These are phyloP conservation scores for Skeletonema costatum DNA, from an alignment of 108 stramenopile species.

Conservation along the genomic window DNA sequence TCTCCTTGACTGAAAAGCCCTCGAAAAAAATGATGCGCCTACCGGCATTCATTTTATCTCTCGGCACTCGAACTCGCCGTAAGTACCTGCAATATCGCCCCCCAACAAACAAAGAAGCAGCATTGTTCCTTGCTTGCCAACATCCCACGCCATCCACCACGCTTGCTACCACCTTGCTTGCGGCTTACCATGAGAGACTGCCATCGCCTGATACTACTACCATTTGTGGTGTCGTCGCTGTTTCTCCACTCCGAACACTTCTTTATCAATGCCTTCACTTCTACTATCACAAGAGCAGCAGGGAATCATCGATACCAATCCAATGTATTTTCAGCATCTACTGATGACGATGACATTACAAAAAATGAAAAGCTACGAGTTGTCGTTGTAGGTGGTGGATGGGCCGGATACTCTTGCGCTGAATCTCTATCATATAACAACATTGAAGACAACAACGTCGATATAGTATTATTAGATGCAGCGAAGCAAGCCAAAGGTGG, in stretches of 20 bases:
- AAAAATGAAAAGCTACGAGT: conserved; percentile 32
- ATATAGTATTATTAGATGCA: conserved; percentile 73
- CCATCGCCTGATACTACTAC: neutral
- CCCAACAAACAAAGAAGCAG: too few relatives aligned
- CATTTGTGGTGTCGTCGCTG: neutral
- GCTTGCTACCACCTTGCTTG: too few relatives aligned
- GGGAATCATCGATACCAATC: neutral
- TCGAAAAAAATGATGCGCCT: too few relatives aligned
- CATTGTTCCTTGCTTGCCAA: too few relatives aligned
- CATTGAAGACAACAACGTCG: conserved; percentile 11
- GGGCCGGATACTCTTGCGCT: conserved; percentile 74
- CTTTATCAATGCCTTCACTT: neutral
- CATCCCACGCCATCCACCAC: too few relatives aligned
- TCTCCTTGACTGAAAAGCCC: too few relatives aligned
- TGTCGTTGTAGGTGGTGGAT: conserved; percentile 78
- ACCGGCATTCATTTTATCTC: too few relatives aligned
- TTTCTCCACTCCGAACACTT: neutral
- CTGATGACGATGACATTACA: too few relatives aligned
- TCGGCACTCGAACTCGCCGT: too few relatives aligned
- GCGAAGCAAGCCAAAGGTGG: conserved; percentile 69
- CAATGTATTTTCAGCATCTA: neutral
- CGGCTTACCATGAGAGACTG: neutral
- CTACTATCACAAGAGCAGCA: neutral
- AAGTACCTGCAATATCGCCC: too few relatives aligned
- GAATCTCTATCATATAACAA: conserved; percentile 44